Base-by-base conservation (phyloP, 2,329 filamentous ascomycete genomes). In the Magnaporthiopsis poae region DNA sequence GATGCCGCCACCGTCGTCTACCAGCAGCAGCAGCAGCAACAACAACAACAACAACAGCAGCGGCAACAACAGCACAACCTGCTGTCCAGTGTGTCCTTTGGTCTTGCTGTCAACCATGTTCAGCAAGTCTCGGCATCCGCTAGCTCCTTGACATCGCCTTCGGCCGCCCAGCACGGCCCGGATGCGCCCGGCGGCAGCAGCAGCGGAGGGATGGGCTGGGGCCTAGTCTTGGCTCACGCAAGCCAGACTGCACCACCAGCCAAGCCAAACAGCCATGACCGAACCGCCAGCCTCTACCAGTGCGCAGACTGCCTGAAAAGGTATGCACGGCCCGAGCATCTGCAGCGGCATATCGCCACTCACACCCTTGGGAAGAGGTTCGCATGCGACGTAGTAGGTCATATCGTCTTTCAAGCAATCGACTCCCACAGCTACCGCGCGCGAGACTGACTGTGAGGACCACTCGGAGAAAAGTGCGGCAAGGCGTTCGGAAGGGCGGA, bases 401-500 rank as follows among this genome's bases (percentile, higher is more conserved):
- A 25, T 63, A 56, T 52, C 61, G 4, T 25, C 15, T 15, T 25
- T 5, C 15, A 2, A 12, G 5, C 9, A 15, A 5, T 3, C 25
- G n/a, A 25, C 60, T 25, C 25, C 2, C 27, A 29, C 13, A 31
- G 60, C 21, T 27, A 7, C 25, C 31, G 12, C 61, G 11, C 31
- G 59, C 29, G 5, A 60, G 59, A 5, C 60, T 61, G 13, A 33
- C 25, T 15, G 29, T 25, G 27, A 29, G 15, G 4, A 61, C 21
- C n/a, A 5, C 25, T 31, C 18, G 27, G 27, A 29, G 60, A 31
- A 75, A 80, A 59, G 76, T 84, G 66, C 84, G 82, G 81, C 66
- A 85, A 84, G 70, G 80, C 80, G 5, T 85, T 84, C 71, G 81
- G 81, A 12, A 78, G 82, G 27, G 82, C 82, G 67, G 82, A 85